Evolutionary conservation across 179 eudicot species (phyloP), one percentile per base, ranked within the genome.

Genomic region (Camellia oleifera): DNA sequence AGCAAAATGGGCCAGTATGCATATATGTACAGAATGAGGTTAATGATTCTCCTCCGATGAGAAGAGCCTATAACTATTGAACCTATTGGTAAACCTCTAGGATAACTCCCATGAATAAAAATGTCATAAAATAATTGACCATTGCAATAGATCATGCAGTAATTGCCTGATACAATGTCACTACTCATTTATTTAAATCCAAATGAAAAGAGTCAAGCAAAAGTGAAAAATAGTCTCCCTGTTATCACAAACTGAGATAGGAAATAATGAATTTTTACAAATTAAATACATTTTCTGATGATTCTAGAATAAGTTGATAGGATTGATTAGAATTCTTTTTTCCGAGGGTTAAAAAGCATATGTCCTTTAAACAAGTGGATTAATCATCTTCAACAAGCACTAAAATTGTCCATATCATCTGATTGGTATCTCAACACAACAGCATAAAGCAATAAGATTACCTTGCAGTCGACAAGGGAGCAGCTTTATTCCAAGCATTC

Each of bases 381-480:
- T n/a, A 66, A 67, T 32, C 42, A 18, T 15, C 72, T 68, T 61
- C 45, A 58, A 75, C 32, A 9, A 17, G 46, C 52, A 75, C 50
- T 40, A 42, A 23, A 18, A 18, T 46, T 10, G 57, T 18, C 18
- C 40, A 76, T 32, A 17, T 74, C 26, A 40, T 12, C 23, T 72
- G 53, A 26, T 54, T 54, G 14, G 46, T 15, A 53, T 71, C 58
- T 50, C 58, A 52, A 10, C 74, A 10, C 40, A 61, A 44, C 3
- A 70, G 56, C 11, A 54, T 4, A 72, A 45, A 60, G n/a, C 8
- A 8, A 69, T n/a, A 74, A 26, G 10, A 26, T 53, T 88, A 92
- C 97, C 98, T 90, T 69, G 96, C 84, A 18, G 87, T 87, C 32
- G 97, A 82, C 87, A 94, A 87, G 65, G 94, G 79, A 83, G 90